phyloP scores from a whole-genome alignment of 2,329 filamentous ascomycete genomes.

The Diaporthe batatas region DNA sequence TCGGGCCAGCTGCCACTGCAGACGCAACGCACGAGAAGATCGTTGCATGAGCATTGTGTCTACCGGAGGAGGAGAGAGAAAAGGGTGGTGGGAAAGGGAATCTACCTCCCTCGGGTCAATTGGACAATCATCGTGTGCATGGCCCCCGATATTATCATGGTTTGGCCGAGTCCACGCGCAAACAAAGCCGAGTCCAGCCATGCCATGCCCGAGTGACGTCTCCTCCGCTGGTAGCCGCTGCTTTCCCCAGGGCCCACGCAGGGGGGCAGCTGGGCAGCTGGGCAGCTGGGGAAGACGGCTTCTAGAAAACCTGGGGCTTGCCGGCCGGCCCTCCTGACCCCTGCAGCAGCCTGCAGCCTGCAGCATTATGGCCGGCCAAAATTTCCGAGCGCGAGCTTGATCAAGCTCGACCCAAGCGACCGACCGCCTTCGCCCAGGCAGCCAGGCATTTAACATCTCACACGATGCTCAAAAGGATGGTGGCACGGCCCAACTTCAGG shows the following conservation, averaged over 20 bases:
- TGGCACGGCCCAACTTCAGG: conserved; percentile 14
- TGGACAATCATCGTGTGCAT: not conserved
- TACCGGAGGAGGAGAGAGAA: not conserved
- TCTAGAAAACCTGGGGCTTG: conserved; percentile 36
- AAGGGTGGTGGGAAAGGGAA: not conserved
- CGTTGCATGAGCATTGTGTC: conserved; percentile 67
- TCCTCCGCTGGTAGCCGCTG: conserved; percentile 45
- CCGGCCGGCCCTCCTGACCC: conserved; percentile 30
- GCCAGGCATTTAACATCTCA: not conserved
- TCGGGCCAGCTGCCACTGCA: conserved; percentile 64
- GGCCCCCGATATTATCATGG: conserved; percentile 16
- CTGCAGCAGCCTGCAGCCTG: not conserved
- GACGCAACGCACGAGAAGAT: conserved; percentile 63
- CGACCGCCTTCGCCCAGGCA: too few relatives aligned
- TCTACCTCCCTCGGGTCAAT: conserved; percentile 29
- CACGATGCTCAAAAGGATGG: conserved; percentile 37
- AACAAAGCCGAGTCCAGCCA: conserved; percentile 38
- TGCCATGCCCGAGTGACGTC: conserved; percentile 35
- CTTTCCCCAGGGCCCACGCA: conserved; percentile 36
- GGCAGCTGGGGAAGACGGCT: not conserved
- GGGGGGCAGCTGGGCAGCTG: not conserved
- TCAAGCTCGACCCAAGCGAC: not conserved
- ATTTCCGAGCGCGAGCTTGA: conserved; percentile 24
- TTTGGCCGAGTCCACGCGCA: conserved; percentile 16
- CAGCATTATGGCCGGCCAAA: conserved; percentile 28